These are phyloP conservation scores for Candida freyschussii DNA, from an alignment of 1,139 yeast species.

Conservation along the genomic window DNA sequence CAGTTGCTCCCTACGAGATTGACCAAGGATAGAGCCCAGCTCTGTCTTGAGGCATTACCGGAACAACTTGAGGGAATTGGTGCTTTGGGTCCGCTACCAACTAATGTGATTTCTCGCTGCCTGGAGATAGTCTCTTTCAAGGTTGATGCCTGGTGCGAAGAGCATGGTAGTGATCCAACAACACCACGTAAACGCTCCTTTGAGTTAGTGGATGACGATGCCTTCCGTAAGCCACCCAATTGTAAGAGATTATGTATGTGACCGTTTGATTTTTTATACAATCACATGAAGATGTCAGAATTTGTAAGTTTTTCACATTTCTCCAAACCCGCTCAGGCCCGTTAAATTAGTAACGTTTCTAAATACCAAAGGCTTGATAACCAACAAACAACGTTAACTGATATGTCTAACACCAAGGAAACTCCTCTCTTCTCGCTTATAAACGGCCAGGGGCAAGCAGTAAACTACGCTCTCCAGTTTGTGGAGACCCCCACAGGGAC, in stretches of 20 bases:
- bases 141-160: constrained; percentile 4
- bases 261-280: too few species aligned
- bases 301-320: too few species aligned
- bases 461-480: constrained; percentile 3
- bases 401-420: neutral
- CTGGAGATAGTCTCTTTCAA: constrained; percentile 2
- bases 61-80: constrained; percentile 7
- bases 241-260: too few species aligned
- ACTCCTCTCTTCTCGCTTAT: neutral
- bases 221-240: too few species aligned
- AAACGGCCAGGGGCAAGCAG: too few species aligned
- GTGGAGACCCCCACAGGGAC: constrained; percentile 2
- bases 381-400: too few species aligned
- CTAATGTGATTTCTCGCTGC: constrained; percentile 4
- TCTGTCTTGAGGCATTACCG: constrained; percentile 4
- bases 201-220: constrained; percentile 7
- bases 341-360: too few species aligned
- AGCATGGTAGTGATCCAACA: neutral
- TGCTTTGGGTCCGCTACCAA: constrained; percentile 4
- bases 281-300: too few species aligned
- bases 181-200: constrained; percentile 11
- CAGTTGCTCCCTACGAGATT: constrained; percentile 4
- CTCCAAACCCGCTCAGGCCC: too few species aligned
- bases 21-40: constrained; percentile 2
- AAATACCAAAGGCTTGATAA: too few species aligned